Base-by-base conservation (phyloP, 306 rosid genomes). In the Lagenaria siceraria region DNA sequence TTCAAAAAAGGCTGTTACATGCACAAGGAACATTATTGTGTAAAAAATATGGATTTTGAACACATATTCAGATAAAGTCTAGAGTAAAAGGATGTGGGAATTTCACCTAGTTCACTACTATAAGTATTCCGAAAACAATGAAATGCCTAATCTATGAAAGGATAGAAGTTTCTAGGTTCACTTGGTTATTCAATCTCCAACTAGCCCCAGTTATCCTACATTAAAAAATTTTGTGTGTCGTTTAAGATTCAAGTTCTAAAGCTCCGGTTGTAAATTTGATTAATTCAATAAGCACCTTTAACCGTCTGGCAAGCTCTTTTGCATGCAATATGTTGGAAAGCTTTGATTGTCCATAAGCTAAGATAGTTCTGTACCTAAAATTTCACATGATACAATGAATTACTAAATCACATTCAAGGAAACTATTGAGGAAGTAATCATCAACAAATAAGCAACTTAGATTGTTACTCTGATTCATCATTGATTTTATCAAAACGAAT, bases 271-370 rank as follows among this genome's bases (percentile, higher is more conserved):
- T 75, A 55, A 35, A 33, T 75, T 22, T 38, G 9, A 35, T 74
- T 0, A 53, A 11, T 19, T 66, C 63, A 48, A 42, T 62, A 63
- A 52, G 36, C 86, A 93, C 96, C 97, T 93, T 88, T 78, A 93
- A 84, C 81, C 85, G 90, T 83, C 89, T 90, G 43, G 96, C 55
- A 70, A 93, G 97, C 84, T 91, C 96, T 27, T 85, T 88, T 24
- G 96, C 92, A 72, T 93, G 97, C 77, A 93, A 80, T 73, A 90
- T 80, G 77, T 93, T 91, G 25, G 96, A 84, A 69, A 94, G 96
- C 84, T 94, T 94, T 66, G 97, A 90, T 76, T 90, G 97, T 55
- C 88, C 90, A 87, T 91, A 91, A 54, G 96, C 96, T 46, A 0
- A 76, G 73, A 78, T 53, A 80, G 85, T 77, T 81, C 33, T 63